Evolutionary conservation across 2,329 filamentous ascomycete species (phyloP).

Genomic region (Trichophyton schoenleinii): DNA sequence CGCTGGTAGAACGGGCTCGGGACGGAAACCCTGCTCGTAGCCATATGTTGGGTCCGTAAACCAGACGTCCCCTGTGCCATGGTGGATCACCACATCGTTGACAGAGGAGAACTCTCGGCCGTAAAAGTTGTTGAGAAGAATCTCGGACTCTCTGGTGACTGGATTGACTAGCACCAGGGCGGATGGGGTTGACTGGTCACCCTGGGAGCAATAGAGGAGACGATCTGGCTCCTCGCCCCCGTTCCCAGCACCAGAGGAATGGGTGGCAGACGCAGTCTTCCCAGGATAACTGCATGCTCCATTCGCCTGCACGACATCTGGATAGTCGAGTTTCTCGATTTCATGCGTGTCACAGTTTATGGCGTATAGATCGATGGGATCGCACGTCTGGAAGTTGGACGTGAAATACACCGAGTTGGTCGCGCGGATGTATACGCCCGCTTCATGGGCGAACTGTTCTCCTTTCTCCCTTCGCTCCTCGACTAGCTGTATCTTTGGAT

Average conservation of each 20-base stretch:
- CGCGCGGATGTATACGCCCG: slow-evolving; percentile 26
- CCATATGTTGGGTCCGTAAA: slow-evolving; percentile 31
- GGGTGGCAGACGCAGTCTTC: neutral
- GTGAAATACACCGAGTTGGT: slow-evolving; percentile 28
- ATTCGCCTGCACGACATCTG: slow-evolving; percentile 11
- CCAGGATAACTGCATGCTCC: slow-evolving; percentile 12
- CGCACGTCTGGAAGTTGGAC: slow-evolving; percentile 22
- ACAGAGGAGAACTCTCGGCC: slow-evolving; percentile 28
- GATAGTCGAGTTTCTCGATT: slow-evolving; percentile 12
- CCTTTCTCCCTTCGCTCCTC: slow-evolving; percentile 22
- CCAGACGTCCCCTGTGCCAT: slow-evolving; percentile 25
- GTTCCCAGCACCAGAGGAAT: neutral
- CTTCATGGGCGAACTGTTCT: slow-evolving; percentile 41
- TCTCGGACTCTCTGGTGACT: slow-evolving; percentile 16
- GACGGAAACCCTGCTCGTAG: slow-evolving; percentile 25
- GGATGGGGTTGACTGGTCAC: slow-evolving; percentile 17
- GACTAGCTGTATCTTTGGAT: slow-evolving; percentile 28
- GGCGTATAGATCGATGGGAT: slow-evolving; percentile 18
- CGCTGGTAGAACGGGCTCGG: slow-evolving; percentile 22
- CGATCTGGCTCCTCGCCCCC: slow-evolving; percentile 17
- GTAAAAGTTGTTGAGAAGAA: slow-evolving; percentile 23
- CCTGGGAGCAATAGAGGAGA: slow-evolving; percentile 34
- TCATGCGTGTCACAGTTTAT: slow-evolving; percentile 9
- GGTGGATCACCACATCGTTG: slow-evolving; percentile 28
- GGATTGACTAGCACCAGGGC: slow-evolving; percentile 17